These are phyloP conservation scores for Ogataea chonburiensis DNA, from an alignment of 805 yeast species.

Conservation along the genomic window DNA sequence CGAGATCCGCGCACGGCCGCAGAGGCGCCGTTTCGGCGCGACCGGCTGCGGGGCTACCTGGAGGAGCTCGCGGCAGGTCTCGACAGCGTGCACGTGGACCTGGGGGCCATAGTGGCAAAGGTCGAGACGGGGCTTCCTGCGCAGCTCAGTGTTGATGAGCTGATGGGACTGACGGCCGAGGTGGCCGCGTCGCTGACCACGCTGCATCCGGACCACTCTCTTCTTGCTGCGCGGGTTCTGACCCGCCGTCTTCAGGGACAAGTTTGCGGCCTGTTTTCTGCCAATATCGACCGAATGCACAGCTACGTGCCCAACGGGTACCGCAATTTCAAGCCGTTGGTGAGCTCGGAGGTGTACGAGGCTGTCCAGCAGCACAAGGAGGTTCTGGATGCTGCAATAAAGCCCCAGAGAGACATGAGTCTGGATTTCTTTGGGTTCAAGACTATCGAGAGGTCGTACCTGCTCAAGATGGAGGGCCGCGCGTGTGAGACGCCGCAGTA, in stretches of 20 bases:
- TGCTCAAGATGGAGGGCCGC: slow-evolving; percentile 59
- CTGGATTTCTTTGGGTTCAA: slow-evolving; percentile 87
- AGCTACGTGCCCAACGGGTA: slow-evolving; percentile 71
- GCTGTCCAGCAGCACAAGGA: slow-evolving; percentile 58
- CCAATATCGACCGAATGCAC: slow-evolving; percentile 63
- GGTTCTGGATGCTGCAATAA: slow-evolving; percentile 66
- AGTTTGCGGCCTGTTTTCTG: slow-evolving; percentile 74
- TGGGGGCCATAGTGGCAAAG: slow-evolving; percentile 46
- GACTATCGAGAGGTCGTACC: slow-evolving; percentile 86
- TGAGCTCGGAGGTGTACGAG: slow-evolving; percentile 57
- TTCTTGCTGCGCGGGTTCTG: slow-evolving; percentile 88
- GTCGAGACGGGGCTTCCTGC: slow-evolving; percentile 50
- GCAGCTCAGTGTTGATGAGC: slow-evolving; percentile 44
- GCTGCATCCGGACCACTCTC: slow-evolving; percentile 89
- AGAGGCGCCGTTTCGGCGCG: slow-evolving; percentile 14
- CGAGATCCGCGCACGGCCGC: slow-evolving; percentile 1
- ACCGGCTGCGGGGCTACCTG: slow-evolving; percentile 13
- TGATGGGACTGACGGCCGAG: slow-evolving; percentile 66
- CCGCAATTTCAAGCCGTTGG: slow-evolving; percentile 57
- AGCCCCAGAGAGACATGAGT: slow-evolving; percentile 68
- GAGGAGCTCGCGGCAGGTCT: slow-evolving; percentile 32
- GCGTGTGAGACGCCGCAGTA: slow-evolving; percentile 93
- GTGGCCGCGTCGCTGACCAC: slow-evolving; percentile 95
- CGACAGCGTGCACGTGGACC: slow-evolving; percentile 42
- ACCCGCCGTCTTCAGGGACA: slow-evolving; percentile 80